Evolutionary conservation across 495 filamentous ascomycete species (phyloP).

Genomic region (Rhizodiscina lignyota): DNA sequence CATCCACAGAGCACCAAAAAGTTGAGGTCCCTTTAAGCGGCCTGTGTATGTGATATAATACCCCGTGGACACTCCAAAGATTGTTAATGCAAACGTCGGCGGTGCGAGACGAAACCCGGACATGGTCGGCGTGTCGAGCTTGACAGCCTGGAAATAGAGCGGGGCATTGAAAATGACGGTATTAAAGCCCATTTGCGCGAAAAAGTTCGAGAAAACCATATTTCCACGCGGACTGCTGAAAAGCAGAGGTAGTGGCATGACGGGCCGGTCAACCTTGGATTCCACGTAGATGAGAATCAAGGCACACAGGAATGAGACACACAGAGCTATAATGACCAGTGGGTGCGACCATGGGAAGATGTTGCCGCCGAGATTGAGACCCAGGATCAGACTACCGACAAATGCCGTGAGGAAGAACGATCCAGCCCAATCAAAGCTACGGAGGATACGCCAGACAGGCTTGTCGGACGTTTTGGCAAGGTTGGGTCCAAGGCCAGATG

Average conservation of each 20-base stretch:
- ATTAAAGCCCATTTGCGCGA: slow-evolving; percentile 44
- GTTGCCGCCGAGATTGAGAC: slow-evolving; percentile 66
- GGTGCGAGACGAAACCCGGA: slow-evolving; percentile 56
- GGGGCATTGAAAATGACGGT: slow-evolving; percentile 64
- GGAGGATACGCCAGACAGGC: slow-evolving; percentile 39
- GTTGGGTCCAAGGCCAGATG: slow-evolving; percentile 39
- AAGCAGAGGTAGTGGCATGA: slow-evolving; percentile 55
- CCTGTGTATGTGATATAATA: slow-evolving; percentile 53
- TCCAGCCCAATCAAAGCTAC: slow-evolving; percentile 50
- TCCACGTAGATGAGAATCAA: slow-evolving; percentile 47
- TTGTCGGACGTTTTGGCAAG: slow-evolving; percentile 27
- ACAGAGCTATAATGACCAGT: slow-evolving; percentile 45
- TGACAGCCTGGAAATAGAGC: slow-evolving; percentile 67
- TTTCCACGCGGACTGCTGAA: slow-evolving; percentile 40
- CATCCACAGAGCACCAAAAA: slow-evolving; percentile 37
- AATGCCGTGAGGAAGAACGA: slow-evolving; percentile 45
- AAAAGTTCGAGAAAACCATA: slow-evolving; percentile 55
- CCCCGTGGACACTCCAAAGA: slow-evolving; percentile 44
- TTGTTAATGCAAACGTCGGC: slow-evolving; percentile 39
- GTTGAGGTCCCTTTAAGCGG: slow-evolving; percentile 43
- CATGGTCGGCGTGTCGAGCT: slow-evolving; percentile 49
- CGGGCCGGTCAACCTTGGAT: slow-evolving; percentile 38
- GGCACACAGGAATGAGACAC: slow-evolving; percentile 36
- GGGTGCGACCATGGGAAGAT: slow-evolving; percentile 57
- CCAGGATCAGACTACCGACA: slow-evolving; percentile 53